Base-by-base conservation (phyloP, 2,329 filamentous ascomycete genomes). In the Neofusicoccum sp. region DNA sequence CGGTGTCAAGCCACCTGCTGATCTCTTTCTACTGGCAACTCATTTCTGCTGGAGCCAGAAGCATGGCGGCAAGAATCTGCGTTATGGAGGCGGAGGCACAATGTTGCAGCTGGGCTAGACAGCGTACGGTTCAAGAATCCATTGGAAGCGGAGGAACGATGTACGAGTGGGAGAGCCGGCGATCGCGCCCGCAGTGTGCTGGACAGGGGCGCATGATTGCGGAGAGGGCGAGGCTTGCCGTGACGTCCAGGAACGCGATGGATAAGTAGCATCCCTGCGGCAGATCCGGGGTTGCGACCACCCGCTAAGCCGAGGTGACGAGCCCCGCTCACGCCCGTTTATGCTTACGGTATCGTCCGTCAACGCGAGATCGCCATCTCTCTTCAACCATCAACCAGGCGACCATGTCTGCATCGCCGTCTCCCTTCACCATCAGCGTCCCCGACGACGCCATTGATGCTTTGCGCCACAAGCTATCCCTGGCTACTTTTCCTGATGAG, bases 401-500 rank as follows among this genome's bases (percentile, higher is more conserved):
- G n/a, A 51, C 31, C 5, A 53, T 45, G 38, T 38, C 38, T 45
- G 12, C 58, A 6, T 51, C 49, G 20, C 58, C 61, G 2, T 31
- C 48, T 6, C 62, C 63, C 6, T 65, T 57, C 70, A 77, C 73
- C 14, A 82, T 86, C 63, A 68, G 72, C 11, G 71, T 86, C n/a
- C 73, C 82, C 0, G 79, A 86, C 41, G 70, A 75, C 6, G 75
- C 79, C 20, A 71, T 89, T 14, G 73, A 82, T 8, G 76, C 76
- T n/a, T 76, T 89, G 2, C 79, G 81, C 62, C 75, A 79, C 30
- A 87, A 86, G 67, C 80, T 89, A 2, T 71, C 77, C 0, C 72
- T 79, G 1, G 72, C 83, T 3, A 77, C 78, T 6, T 85, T 85
- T 51, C 85, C 85, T 0, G 80, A 85, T 66, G 85, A 87, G 68